These are phyloP conservation scores for Xanthoconium purpureum DNA, from an alignment of 768 basidiomycete species.

Conservation along the genomic window DNA sequence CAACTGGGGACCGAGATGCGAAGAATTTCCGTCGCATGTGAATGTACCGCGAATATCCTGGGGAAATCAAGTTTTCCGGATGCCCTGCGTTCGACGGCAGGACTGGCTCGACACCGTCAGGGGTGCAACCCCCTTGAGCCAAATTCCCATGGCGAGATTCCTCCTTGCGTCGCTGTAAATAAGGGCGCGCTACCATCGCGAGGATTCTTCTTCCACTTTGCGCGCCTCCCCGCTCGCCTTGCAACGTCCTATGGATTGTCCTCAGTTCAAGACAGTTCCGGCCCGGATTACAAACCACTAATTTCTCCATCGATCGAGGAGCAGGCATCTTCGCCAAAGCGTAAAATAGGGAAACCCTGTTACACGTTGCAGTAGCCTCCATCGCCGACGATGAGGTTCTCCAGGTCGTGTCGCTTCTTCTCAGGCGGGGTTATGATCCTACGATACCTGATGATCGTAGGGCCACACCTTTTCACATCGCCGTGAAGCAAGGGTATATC, in stretches of 20 bases:
- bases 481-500: not conserved
- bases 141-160: not conserved
- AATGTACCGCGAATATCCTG: not conserved
- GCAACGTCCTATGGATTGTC: not conserved
- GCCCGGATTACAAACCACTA: not conserved
- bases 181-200: not conserved
- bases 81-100: not conserved
- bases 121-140: not conserved
- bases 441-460: not conserved
- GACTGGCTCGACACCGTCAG: not conserved
- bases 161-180: not conserved
- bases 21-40: not conserved
- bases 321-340: not conserved
- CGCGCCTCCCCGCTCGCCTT: not conserved
- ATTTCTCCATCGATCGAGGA: not conserved
- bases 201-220: not conserved
- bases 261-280: not conserved
- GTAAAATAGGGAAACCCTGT: not conserved
- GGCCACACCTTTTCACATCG: not conserved
- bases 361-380: not conserved
- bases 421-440: not conserved
- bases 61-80: not conserved
- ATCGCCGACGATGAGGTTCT: not conserved
- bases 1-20: not conserved
- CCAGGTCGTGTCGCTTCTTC: not conserved